A percentile compares a stretch with the other conserved stretches of the same genome.
These are phyloP conservation scores for Dendrocalamus latiflorus DNA, from an alignment of 202 grass and related monocot species.

Conservation along the genomic window DNA sequence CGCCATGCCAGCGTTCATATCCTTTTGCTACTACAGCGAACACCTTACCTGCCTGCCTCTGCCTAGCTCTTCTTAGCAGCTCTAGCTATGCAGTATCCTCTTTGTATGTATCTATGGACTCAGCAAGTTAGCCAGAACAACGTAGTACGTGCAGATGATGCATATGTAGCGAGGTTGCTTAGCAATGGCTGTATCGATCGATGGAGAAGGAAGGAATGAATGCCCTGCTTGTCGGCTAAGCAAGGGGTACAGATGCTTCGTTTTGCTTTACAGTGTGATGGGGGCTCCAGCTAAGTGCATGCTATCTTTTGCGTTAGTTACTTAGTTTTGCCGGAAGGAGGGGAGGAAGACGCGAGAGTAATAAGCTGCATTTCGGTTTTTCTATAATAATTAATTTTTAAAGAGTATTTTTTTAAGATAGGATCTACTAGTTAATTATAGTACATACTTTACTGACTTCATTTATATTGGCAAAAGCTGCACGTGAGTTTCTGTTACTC, in stretches of 20 bases:
- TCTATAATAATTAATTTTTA: no score
- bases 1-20: slow-evolving; percentile 7
- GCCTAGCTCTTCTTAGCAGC: background rate
- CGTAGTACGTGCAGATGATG: background rate
- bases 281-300: background rate
- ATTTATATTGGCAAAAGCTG: no score
- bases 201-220: slow-evolving; percentile 60
- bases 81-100: background rate
- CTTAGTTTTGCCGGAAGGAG: slow-evolving; percentile 2
- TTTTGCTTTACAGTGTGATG: slow-evolving; percentile 35
- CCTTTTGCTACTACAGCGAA: background rate
- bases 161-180: slow-evolving; percentile 46
- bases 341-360: background rate
- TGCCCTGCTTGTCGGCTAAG: slow-evolving; percentile 70
- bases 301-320: background rate
- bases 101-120: background rate
- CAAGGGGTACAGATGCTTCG: slow-evolving; percentile 13
- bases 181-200: background rate
- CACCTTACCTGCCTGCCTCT: background rate
- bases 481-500: no score
- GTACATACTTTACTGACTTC: no score
- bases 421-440: no score
- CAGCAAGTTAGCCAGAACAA: background rate
- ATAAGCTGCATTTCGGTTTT: no score
- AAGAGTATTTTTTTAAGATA: no score